Evolutionary conservation across 139 green algal species (phyloP).

Genomic region (Chlorella ohadii): DNA sequence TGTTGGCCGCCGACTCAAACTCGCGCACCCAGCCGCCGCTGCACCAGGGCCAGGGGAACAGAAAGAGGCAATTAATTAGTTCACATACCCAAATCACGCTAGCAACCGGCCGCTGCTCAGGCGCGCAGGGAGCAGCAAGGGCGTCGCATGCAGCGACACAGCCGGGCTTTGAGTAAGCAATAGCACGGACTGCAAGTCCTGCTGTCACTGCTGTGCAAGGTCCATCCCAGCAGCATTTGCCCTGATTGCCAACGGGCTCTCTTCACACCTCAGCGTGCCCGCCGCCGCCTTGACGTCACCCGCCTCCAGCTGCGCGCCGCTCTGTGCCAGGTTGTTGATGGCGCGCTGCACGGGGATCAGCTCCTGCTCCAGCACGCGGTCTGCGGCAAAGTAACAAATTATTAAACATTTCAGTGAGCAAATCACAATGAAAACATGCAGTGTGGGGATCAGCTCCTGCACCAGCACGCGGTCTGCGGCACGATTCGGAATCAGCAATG

Average conservation of each 20-base stretch:
- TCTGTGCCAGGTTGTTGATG: slow-evolving; percentile 59
- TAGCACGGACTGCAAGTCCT: too few species aligned
- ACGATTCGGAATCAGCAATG: too few species aligned
- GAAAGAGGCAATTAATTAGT: too few species aligned
- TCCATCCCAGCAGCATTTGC: neutral
- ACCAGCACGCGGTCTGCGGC: too few species aligned
- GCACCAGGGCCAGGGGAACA: neutral
- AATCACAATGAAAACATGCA: too few species aligned
- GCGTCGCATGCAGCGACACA: neutral
- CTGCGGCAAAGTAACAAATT: slow-evolving; percentile 37
- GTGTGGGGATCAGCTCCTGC: too few species aligned
- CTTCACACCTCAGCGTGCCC: slow-evolving; percentile 42
- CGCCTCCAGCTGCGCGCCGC: slow-evolving; percentile 59
- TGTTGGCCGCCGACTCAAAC: slow-evolving; percentile 36
- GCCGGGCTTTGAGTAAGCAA: neutral
- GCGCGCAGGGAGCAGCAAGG: neutral
- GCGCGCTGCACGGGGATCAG: slow-evolving; percentile 63
- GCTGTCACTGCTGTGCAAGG: too few species aligned
- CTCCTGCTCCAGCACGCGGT: slow-evolving; percentile 50
- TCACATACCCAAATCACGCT: too few species aligned
- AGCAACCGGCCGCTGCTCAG: too few species aligned
- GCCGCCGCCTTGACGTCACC: slow-evolving; percentile 58
- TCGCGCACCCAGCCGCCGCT: slow-evolving; percentile 60
- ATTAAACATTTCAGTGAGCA: neutral
- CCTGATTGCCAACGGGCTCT: too few species aligned